Evolutionary conservation across 257 asterid species (phyloP).

Genomic region (Nicotiana knightiana): DNA sequence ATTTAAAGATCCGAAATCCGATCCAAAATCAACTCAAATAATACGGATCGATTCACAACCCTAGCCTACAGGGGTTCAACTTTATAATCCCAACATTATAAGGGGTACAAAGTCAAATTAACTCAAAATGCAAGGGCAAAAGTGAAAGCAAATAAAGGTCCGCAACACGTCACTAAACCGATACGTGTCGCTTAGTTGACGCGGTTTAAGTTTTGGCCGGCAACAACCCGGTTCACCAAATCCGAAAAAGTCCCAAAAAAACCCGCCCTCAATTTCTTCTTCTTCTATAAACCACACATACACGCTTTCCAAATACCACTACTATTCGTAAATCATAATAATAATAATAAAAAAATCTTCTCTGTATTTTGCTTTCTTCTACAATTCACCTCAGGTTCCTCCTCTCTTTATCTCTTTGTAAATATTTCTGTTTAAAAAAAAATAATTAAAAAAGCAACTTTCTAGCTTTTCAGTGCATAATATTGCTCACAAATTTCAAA

Average conservation of each 20-base stretch:
- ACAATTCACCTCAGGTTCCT: slow-evolving; percentile 11
- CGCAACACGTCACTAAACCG: not conserved
- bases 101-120: not conserved
- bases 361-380: slow-evolving; percentile 10
- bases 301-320: not conserved
- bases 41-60: no score
- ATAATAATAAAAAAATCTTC: not conserved
- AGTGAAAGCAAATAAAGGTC: not conserved
- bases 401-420: not conserved
- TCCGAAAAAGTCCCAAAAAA: not conserved
- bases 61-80: not conserved
- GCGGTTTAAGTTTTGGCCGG: not conserved
- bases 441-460: not conserved
- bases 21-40: no score
- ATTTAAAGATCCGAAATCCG: no score
- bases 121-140: not conserved
- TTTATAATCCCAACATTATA: not conserved
- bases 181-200: not conserved
- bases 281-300: slow-evolving; percentile 21
- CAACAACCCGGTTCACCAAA: not conserved
- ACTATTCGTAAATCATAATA: not conserved
- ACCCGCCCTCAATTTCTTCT: not conserved
- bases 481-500: slow-evolving; percentile 4
- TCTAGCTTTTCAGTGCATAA: not conserved
- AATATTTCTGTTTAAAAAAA: not conserved